A percentile compares a stretch with the other conserved stretches of the same genome.
phyloP scores from a whole-genome alignment of 352 stramenopile genomes.

The Globisporangium splendens region DNA sequence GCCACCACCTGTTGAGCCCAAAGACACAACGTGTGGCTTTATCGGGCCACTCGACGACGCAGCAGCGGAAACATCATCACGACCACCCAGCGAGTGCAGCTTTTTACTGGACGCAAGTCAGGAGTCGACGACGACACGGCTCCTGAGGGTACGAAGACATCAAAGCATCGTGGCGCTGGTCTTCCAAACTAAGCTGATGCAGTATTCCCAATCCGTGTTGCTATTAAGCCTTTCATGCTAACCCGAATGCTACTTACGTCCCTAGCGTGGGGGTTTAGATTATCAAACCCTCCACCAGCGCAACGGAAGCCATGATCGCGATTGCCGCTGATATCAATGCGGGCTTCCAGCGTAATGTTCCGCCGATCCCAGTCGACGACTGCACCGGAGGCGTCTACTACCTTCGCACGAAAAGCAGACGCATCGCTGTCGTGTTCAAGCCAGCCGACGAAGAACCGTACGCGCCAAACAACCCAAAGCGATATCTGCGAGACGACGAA shows the following conservation, averaged over 20 bases:
- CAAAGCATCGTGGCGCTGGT: too few relatives aligned
- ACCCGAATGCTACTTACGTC: too few relatives aligned
- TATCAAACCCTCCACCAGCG: too few relatives aligned
- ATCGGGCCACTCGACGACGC: neutral
- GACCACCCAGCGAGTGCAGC: constrained; percentile 4
- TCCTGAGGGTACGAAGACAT: neutral
- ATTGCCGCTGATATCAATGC: constrained; percentile 26
- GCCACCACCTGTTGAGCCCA: neutral
- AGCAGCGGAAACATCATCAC: constrained; percentile 14
- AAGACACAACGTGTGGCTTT: neutral
- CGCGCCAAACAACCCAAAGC: constrained; percentile 61
- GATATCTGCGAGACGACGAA: constrained; percentile 6
- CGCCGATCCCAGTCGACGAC: constrained; percentile 47
- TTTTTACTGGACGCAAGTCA: neutral
- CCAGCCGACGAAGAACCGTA: constrained; percentile 63
- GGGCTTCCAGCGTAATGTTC: constrained; percentile 29
- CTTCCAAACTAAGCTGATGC: too few relatives aligned
- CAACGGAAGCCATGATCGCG: constrained; percentile 13
- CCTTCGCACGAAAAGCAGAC: constrained; percentile 33
- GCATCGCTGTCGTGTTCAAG: constrained; percentile 61
- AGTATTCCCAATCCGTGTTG: too few relatives aligned
- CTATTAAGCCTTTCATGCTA: too few relatives aligned
- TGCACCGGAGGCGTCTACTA: constrained; percentile 69
- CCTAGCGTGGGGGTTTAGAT: too few relatives aligned
- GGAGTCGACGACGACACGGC: too few relatives aligned